Base-by-base conservation (phyloP, 139 green algal species). In the Closterium sp. region DNA sequence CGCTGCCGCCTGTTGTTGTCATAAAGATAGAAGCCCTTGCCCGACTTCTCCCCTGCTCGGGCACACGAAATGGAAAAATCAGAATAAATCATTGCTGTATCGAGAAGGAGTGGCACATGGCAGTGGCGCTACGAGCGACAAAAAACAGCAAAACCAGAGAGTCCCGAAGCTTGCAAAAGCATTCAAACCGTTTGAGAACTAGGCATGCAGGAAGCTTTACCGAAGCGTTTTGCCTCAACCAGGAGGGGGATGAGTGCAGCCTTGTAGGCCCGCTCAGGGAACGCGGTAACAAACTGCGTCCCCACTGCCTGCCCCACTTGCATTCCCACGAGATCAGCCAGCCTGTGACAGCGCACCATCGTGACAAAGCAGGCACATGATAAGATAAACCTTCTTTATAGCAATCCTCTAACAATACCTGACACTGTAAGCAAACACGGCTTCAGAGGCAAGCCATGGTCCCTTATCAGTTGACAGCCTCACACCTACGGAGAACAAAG, bases 271-370 rank as follows among this genome's bases (percentile, higher is more conserved):
- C 98, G 95, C 45, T 99, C 97, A 6, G 97, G 95, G 95, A 98
- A 99, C 4, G 96, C 96, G 3, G 97, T 97, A 22, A 98, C 88
- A 88, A 99, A 98, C 95, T 99, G 98, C 92, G 96, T 96, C 73
- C 98, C 98, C 50, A 99, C 98, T 89, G 99, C 97, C 91, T 99
- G 93, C 13, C 97, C 97, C 11, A 99, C 96, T 94, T 99, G 97
- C 31, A 95, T 96, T 24, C 97, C 97, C 13, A 98, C 97, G 85
- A 98, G 93, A 93, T 98, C 97, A 73, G 90, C 95, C 45, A 98
- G 94, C 92, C 96, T 95, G 91, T 31, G 27, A 22, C 17, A 79
- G 19, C 2, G 10, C 62, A 79, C 62, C 62, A 79, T 79, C 42
- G n/a, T n/a, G n/a, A n/a, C n/a, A n/a, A n/a, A n/a, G n/a, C n/a